These are phyloP conservation scores for Paracorniculantispora psalliotae DNA, from an alignment of 2,329 filamentous ascomycete genomes.

Conservation along the genomic window DNA sequence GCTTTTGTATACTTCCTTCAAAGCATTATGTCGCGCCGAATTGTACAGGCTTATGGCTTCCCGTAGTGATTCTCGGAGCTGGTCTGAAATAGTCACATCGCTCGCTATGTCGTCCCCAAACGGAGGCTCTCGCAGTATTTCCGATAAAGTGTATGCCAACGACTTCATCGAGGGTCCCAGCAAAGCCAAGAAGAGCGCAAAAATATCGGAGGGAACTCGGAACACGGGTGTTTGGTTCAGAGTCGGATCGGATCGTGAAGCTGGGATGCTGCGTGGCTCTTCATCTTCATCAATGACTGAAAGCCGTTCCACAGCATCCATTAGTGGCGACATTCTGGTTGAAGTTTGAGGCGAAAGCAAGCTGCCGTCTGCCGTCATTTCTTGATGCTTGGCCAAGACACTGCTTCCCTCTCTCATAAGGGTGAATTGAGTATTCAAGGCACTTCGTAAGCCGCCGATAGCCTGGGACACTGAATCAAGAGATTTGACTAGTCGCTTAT, in stretches of 20 bases:
- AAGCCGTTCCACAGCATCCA: slow-evolving; percentile 43
- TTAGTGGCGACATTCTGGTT: slow-evolving; percentile 28
- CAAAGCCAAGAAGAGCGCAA: slow-evolving; percentile 81
- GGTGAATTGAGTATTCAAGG: slow-evolving; percentile 82
- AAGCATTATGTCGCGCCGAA: slow-evolving; percentile 65
- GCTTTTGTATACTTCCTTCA: slow-evolving; percentile 74
- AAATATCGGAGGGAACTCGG: slow-evolving; percentile 73
- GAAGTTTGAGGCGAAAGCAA: slow-evolving; percentile 23
- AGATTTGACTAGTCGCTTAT: slow-evolving; percentile 75
- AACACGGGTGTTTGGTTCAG: slow-evolving; percentile 34
- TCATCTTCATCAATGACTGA: slow-evolving; percentile 59
- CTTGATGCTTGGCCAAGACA: slow-evolving; percentile 15
- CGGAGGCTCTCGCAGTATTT: slow-evolving; percentile 81
- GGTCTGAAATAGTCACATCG: slow-evolving; percentile 68
- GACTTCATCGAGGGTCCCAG: slow-evolving; percentile 95
- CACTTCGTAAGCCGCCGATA: slow-evolving; percentile 84
- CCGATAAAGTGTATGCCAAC: slow-evolving; percentile 82
- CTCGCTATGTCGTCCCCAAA: slow-evolving; percentile 66
- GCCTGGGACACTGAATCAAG: slow-evolving; percentile 83
- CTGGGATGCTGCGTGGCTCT: slow-evolving; percentile 34
- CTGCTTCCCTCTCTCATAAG: slow-evolving; percentile 61
- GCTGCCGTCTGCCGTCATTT: slow-evolving; percentile 18
- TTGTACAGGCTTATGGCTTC: slow-evolving; percentile 80
- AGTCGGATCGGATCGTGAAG: slow-evolving; percentile 24
- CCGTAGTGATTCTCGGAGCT: slow-evolving; percentile 73